Evolutionary conservation across 495 filamentous ascomycete genomes (phyloP), one percentile per base, ranked within the genome.

Genomic region (Beverwykella pulmonaria): DNA sequence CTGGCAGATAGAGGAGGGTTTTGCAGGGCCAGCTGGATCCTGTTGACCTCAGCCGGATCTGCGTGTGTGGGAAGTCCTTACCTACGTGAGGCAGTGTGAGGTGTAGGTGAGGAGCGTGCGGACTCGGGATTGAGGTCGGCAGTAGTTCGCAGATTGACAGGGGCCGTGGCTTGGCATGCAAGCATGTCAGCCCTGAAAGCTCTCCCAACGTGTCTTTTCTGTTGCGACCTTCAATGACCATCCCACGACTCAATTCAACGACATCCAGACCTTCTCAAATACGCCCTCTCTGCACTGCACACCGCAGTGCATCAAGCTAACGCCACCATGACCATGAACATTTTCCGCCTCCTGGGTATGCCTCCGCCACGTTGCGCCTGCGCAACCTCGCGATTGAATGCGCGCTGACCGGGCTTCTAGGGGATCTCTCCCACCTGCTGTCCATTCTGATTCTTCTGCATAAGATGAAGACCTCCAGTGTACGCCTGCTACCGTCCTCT

Each of bases 381-480:
- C 39, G 53, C 30, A 12, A 12, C 30, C 4, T 34, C 41, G n/a
- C 59, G 15, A 60, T 63, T 56, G 61, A 15, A 58, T 67, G 41
- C 74, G 69, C 46, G 63, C 63, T 66, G 46, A 68, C 57, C 12
- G 8, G 52, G 32, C 17, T 17, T 54, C 69, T 71, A 96, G 93
- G 85, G 72, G 94, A 98, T 82, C 86, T 98, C 71, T 97, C 92
- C 80, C 94, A 98, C 82, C 80, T 98, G 68, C 83, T 90, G 39
- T 98, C 95, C 39, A 95, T 98, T 75, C 81, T 96, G 66, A 97
- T 98, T 61, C 86, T 98, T 32, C 80, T 98, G 46, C 91, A 92
- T 73, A 98, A 98, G 82, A 98, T 98, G 90, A 87, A 86, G 71
- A 87, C 87, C 70, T 89, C 92, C 34, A 93, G 89, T 75, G 93